Evolutionary conservation across 1,284 basidiomycete species (phyloP), one percentile per base, ranked within the genome.

Genomic region (Trichosporon asahii): DNA sequence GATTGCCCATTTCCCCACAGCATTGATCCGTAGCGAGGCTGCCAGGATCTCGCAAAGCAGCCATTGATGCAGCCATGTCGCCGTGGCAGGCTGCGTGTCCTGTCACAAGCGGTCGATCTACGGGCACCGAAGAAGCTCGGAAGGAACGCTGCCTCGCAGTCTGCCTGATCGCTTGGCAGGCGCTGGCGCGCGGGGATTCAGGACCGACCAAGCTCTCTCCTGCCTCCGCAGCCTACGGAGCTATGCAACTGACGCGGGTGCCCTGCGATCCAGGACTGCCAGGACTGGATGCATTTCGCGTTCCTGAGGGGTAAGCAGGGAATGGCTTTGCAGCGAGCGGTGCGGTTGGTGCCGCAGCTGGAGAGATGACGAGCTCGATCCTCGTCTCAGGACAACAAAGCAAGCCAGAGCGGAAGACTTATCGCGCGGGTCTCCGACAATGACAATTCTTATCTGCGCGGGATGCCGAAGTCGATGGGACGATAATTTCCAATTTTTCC

Each of bases 361-460:
- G 6, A 33, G 7, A 25, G 55, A 60, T 60, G 55, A 60, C 55
- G 55, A 60, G 55, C 55, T 60, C 15, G 31, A 31, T 31, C 31
- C 31, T 31, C 31, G 31, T 4, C 4, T 8, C 31, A 31, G 31
- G 31, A 3, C 31, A 31, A 8, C 31, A 33, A 33, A 33, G 31
- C 31, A 33, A 9, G 31, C 31, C 31, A 33, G 11, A 33, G 29
- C 57, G 57, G 57, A 61, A 31, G 18, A 61, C 57, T 61, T 61
- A 61, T 61, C 57, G 57, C 57, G 29, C 57, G 57, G 57, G 57
- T n/a, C 15, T 61, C 57, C 57, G 57, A 61, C 27, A 18, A 31
- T 61, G 57, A 61, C 57, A 61, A 61, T 61, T 61, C 29, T 61
- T 61, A 61, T 61, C 57, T n/a, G 27, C 7, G 49, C 49, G 49